These are phyloP conservation scores for Silene vulgaris DNA, from an alignment of 179 eudicot genomes.

Conservation along the genomic window DNA sequence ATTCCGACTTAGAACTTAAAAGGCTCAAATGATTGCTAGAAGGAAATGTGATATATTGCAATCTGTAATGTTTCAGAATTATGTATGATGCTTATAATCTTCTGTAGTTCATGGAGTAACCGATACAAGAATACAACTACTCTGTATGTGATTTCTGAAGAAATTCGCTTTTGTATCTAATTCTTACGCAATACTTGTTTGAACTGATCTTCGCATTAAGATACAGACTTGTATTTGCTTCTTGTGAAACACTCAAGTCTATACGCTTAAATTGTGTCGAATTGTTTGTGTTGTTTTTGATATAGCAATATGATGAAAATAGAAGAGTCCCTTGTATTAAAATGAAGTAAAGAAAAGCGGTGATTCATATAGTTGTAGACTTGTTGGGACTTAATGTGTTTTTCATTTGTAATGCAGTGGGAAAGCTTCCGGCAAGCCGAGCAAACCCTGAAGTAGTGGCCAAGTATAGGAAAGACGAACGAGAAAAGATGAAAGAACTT, in stretches of 20 bases:
- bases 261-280: not conserved
- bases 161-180: not conserved
- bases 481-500: slow-evolving; percentile 45
- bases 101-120: not conserved
- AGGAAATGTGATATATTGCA: no score
- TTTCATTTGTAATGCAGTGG: slow-evolving; percentile 49
- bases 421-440: slow-evolving; percentile 64
- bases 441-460: slow-evolving; percentile 55
- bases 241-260: not conserved
- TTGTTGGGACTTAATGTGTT: not conserved
- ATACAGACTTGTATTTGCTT: not conserved
- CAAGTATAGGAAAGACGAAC: slow-evolving; percentile 57
- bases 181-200: not conserved
- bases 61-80: not conserved
- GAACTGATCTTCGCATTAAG: not conserved
- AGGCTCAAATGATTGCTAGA: not conserved
- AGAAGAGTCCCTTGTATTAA: not conserved
- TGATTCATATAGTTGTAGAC: slow-evolving; percentile 2
- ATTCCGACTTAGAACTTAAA: not conserved
- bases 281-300: not conserved
- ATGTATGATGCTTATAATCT: not conserved
- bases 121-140: not conserved
- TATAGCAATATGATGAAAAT: not conserved
- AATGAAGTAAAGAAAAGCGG: not conserved
- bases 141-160: not conserved